Evolutionary conservation across 176 grass and related monocot species (phyloP).

Genomic region (Carex myosuroides): DNA sequence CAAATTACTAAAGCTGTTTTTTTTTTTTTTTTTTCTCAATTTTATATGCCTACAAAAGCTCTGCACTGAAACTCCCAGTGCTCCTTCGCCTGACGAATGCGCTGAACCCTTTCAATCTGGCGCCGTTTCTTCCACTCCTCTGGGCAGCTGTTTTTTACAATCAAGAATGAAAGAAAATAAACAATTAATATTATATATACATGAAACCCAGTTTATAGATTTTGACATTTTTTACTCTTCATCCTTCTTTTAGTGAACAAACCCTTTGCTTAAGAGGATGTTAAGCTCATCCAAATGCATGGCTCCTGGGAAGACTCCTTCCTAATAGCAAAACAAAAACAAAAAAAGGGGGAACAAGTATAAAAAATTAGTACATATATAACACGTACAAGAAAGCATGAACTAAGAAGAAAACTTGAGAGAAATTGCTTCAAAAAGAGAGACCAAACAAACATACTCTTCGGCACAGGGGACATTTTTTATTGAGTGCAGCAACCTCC

Average conservation of each 20-base stretch:
- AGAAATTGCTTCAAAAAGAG: neutral
- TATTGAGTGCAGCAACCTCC: conserved; percentile 34
- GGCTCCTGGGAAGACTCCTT: conserved; percentile 45
- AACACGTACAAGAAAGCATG: neutral
- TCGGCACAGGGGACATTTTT: conserved; percentile 75
- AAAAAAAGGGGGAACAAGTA: neutral
- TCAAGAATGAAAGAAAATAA: neutral
- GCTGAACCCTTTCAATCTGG: conserved; percentile 50
- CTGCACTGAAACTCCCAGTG: conserved; percentile 69
- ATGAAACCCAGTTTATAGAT: neutral
- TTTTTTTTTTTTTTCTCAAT: too few species aligned
- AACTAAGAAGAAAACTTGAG: neutral
- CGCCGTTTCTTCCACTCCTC: conserved; percentile 60
- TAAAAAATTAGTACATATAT: neutral
- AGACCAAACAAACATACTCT: conserved; percentile 24
- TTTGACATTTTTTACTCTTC: neutral
- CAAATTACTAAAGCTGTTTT: too few species aligned
- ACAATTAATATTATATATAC: neutral
- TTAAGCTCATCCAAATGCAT: conserved; percentile 69
- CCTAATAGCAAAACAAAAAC: conserved; percentile 28
- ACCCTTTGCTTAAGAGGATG: conserved; percentile 63
- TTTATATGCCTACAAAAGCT: conserved; percentile 61
- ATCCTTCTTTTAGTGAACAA: neutral
- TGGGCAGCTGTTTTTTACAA: conserved; percentile 42
- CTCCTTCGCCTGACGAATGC: conserved; percentile 62